Base-by-base conservation (phyloP, 1,284 basidiomycete genomes). In the Microbotryum scabiosae region DNA sequence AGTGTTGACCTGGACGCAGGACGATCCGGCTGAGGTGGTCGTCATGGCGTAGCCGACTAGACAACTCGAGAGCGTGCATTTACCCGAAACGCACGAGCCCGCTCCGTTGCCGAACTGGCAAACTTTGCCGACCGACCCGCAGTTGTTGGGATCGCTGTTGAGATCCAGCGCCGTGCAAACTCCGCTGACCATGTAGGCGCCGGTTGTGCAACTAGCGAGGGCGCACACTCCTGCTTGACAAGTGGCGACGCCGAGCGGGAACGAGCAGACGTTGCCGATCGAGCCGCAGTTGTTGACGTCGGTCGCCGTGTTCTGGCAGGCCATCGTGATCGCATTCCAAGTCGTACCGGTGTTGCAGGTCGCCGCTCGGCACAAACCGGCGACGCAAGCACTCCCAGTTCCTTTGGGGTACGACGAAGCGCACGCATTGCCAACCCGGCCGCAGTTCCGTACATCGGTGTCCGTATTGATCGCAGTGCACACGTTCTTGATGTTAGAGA, bases 51-150 rank as follows among this genome's bases (percentile, higher is more conserved):
- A 66, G n/a, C 66, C 66, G 14, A 36, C 18, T 36, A 53, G 52
- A 62, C 68, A 69, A 12, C 56, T 54, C 32, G 57, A 25, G 48
- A 61, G 48, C 2, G 26, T n/a, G 60, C 68, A 69, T 1, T 41
- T 20, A 12, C 67, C 65, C 30, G 28, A 25, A 14, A 51, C 44
- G 60, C 67, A 67, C 5, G 45, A 52, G 4, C 65, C 67, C 30
- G 61, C 43, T 16, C 63, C 66, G 60, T 67, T 67, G 10, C 57
- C 47, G 55, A 41, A 56, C 1, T 56, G 50, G 60, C 65, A 67
- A 7, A 49, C 48, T 25, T 60, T 61, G 10, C 65, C 65, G 52
- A 62, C 21, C 1, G 46, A 5, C n/a, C 63, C 63, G 50, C 63
- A 61, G 54, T 53, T 49, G 36, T 28, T 9, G 25, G 44, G 32